Conservation (phyloP, 805 yeast genomes). For the Wickerhamiella australiensis region DNA sequence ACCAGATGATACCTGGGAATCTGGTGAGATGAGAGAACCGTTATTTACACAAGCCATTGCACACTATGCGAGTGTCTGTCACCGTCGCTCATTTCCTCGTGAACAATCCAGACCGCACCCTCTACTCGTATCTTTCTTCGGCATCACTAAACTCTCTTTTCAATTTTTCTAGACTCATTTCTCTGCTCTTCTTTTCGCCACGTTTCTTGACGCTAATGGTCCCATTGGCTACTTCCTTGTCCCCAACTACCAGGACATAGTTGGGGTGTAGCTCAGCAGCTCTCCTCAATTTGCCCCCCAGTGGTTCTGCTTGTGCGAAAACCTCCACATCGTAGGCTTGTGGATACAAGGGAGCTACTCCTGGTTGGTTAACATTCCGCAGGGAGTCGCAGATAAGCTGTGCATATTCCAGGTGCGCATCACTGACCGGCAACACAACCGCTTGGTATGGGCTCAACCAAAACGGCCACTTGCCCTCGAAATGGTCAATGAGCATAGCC, state of each 20-base stretch:
- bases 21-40: no score
- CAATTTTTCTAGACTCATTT: constrained; percentile 40
- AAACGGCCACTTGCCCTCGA: constrained; percentile 91
- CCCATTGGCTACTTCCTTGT: constrained; percentile 53
- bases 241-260: constrained; percentile 77
- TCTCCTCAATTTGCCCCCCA: constrained; percentile 69
- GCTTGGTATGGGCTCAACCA: constrained; percentile 94
- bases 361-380: neutral
- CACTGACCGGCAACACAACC: constrained; percentile 59
- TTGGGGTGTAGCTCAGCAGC: constrained; percentile 65
- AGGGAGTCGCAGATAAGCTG: constrained; percentile 28
- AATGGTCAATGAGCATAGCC: constrained; percentile 82
- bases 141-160: constrained; percentile 40
- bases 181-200: constrained; percentile 34
- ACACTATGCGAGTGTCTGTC: no score
- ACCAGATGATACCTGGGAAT: no score
- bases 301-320: constrained; percentile 62
- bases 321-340: constrained; percentile 62
- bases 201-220: constrained; percentile 54
- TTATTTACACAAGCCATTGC: no score
- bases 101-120: neutral
- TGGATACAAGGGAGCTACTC: constrained; percentile 38
- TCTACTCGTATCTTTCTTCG: constrained; percentile 38
- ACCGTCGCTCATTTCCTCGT: no score
- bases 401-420: constrained; percentile 47